Percentiles rank a stretch among this genome's conserved stretches.
Evolutionary conservation across 805 yeast species (phyloP).

Genomic region (Candida xiaguanensis): DNA sequence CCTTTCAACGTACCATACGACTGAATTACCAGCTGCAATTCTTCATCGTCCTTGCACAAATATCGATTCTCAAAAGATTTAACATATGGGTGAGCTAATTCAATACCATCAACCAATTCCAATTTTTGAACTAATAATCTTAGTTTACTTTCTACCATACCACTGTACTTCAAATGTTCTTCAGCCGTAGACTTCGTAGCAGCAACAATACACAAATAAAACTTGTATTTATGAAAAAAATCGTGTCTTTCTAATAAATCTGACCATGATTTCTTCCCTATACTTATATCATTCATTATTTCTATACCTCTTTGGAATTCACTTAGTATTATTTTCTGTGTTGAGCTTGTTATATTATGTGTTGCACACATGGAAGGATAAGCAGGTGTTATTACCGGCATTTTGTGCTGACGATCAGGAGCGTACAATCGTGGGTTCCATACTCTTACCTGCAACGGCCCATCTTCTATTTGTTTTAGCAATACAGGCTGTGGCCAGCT

Average conservation of each 20-base stretch:
- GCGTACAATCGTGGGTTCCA: conserved; percentile 95
- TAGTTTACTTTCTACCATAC: conserved; percentile 85
- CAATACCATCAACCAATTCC: conserved; percentile 72
- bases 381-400: conserved; percentile 99
- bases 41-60: conserved; percentile 11
- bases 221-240: conserved; percentile 80
- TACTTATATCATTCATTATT: conserved; percentile 62
- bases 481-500: conserved; percentile 98
- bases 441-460: conserved; percentile 91
- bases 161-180: conserved; percentile 87
- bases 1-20: conserved; percentile 61
- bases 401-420: conserved; percentile 82
- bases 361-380: conserved; percentile 99
- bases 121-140: conserved; percentile 79
- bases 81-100: conserved; percentile 85
- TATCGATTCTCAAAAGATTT: conserved; percentile 56
- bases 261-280: conserved; percentile 66
- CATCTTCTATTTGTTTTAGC: conserved; percentile 90
- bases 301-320: conserved; percentile 77
- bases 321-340: conserved; percentile 74
- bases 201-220: conserved; percentile 78
- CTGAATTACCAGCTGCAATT: conserved; percentile 40
- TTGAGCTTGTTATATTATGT: conserved; percentile 87
- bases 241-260: conserved; percentile 75
- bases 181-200: conserved; percentile 71